A percentile compares a stretch with the other conserved stretches of the same genome.
These are phyloP conservation scores for Ogataea glucozyma DNA, from an alignment of 805 yeast species.

Conservation along the genomic window DNA sequence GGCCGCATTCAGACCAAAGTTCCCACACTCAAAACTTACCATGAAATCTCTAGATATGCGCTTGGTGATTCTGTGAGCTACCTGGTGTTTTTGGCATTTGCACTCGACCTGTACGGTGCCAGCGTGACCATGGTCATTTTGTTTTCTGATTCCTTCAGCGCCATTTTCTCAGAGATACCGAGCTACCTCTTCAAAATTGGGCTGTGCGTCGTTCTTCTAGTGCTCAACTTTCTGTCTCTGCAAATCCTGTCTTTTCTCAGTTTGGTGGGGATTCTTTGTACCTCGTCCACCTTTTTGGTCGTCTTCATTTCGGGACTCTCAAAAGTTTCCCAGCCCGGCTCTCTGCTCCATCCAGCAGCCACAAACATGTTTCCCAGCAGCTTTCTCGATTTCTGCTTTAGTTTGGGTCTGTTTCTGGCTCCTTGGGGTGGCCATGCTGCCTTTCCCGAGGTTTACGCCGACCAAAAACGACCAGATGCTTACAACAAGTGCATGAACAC, in stretches of 20 bases:
- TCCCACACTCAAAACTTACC: constrained; percentile 50
- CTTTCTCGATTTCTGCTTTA: constrained; percentile 51
- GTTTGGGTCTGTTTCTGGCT: constrained; percentile 70
- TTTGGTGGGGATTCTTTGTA: constrained; percentile 68
- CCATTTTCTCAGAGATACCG: constrained; percentile 45
- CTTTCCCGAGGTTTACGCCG: constrained; percentile 70
- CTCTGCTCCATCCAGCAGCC: constrained; percentile 61
- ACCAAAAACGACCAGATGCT: constrained; percentile 67
- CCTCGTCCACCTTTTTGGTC: constrained; percentile 60
- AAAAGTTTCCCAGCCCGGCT: constrained; percentile 69
- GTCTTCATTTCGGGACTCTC: constrained; percentile 64
- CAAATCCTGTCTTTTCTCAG: constrained; percentile 69
- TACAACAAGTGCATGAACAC: constrained; percentile 53
- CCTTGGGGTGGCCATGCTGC: constrained; percentile 88
- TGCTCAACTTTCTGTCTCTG: constrained; percentile 67
- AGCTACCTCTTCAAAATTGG: constrained; percentile 42
- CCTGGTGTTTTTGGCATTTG: constrained; percentile 49
- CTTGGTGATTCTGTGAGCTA: constrained; percentile 48
- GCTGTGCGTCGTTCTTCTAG: constrained; percentile 41
- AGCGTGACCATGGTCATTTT: constrained; percentile 56
- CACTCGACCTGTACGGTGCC: constrained; percentile 62
- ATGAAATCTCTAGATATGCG: constrained; percentile 54
- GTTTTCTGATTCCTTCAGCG: constrained; percentile 60
- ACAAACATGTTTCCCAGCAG: constrained; percentile 68
- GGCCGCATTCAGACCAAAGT: constrained; percentile 47